Evolutionary conservation across 257 asterid species (phyloP), one percentile per base, ranked within the genome.

Genomic region (Cinchona pubescens): DNA sequence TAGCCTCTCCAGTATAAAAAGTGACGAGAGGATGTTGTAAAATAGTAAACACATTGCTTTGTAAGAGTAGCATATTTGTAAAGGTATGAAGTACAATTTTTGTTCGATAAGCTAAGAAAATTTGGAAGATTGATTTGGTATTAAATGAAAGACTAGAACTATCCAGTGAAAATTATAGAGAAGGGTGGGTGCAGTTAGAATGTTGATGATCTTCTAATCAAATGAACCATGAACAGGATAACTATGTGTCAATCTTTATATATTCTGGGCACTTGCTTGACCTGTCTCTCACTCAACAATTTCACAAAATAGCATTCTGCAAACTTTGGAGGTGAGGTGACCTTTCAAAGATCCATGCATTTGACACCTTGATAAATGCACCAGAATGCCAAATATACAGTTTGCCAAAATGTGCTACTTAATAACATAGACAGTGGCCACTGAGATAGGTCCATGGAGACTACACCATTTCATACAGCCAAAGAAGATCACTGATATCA

Each of bases 11-110:
- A 16, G 49, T 51, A 56, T 66, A 68, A 27, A 51, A 51, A 32
- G 55, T 64, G 77, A 58, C 19, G 74, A n/a, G 62, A 59, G 35
- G 35, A 43, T 67, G 49, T 71, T 75, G 80, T 74, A 58, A 67
- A 37, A 74, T 79, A 40, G 59, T 11, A 32, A 30, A 74, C 23
- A 35, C 13, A 59, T 56, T 25, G 75, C 29, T 71, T 70, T 21
- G 75, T 38, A 69, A 42, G 69, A 58, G 53, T 68, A 67, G 35
- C 53, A 45, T 67, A 25, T 73, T 19, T 74, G 58, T 67, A 60
- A 69, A 67, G 53, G n/a, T 78, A 55, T 34, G 40, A 71, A 55
- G 38, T 67, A 48, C 7, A 23, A 29, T 64, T 63, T 51, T 78
- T 53, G 65, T 51, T 49, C 46, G 16, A 29, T n/a, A 38, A 48